Conservation (phyloP, 257 asterid species). For the Solanum appendiculatum region DNA sequence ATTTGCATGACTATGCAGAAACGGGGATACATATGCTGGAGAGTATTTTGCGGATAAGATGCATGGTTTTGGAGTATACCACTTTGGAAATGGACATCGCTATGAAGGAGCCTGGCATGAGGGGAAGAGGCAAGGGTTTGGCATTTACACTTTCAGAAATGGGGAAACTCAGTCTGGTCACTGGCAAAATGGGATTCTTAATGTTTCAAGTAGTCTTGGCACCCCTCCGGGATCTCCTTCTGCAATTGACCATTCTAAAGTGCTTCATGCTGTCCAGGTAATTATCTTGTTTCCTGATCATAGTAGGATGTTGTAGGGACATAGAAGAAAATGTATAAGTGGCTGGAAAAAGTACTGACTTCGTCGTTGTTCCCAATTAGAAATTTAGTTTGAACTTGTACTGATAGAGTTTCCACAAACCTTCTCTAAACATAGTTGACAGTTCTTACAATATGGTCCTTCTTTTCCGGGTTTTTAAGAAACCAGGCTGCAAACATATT, state of each 20-base stretch:
- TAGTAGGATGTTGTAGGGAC: not conserved
- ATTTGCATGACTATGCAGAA: slow-evolving; percentile 28
- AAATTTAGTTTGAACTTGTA: not conserved
- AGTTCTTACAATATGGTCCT: not conserved
- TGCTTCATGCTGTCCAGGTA: slow-evolving; percentile 68
- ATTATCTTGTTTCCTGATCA: not conserved
- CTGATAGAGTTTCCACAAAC: not conserved
- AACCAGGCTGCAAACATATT: not conserved
- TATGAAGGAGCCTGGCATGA: slow-evolving; percentile 93
- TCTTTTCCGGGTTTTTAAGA: not conserved
- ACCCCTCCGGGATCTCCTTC: slow-evolving; percentile 11
- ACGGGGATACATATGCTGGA: slow-evolving; percentile 69
- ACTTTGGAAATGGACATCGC: slow-evolving; percentile 57
- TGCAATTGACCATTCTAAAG: slow-evolving; percentile 24
- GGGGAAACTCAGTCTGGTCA: slow-evolving; percentile 63
- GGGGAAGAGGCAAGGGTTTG: slow-evolving; percentile 72
- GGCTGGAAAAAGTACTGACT: not conserved
- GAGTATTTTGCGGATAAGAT: slow-evolving; percentile 72
- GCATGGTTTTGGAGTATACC: slow-evolving; percentile 78
- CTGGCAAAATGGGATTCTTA: slow-evolving; percentile 63
- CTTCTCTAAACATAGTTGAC: not conserved
- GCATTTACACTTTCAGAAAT: slow-evolving; percentile 54
- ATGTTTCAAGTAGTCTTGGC: slow-evolving; percentile 8
- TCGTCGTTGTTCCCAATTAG: not conserved
- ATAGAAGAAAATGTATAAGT: not conserved